Base-by-base conservation (phyloP, 495 filamentous ascomycete genomes). In the Glonium stellatum region DNA sequence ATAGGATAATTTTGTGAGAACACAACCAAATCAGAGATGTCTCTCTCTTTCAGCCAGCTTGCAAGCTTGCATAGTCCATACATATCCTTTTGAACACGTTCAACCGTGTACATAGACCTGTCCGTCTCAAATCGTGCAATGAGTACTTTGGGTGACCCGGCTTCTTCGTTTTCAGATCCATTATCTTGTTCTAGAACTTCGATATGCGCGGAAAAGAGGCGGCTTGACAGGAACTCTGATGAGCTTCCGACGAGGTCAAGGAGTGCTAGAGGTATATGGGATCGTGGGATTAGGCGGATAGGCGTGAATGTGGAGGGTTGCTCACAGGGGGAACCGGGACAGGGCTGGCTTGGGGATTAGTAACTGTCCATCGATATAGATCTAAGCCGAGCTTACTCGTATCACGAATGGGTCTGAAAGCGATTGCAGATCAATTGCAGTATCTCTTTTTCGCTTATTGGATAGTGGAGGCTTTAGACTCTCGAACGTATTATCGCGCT, bases 11-110 rank as follows among this genome's bases (percentile, higher is more conserved):
- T 12, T 12, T 35, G 51, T 1, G 27, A 34, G 11, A 58, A 59
- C 27, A 75, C 51, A 71, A 69, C 53, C 21, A 63, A 34, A 9
- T 67, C 41, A n/a, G 55, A 42, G 9, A 78, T 50, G 8, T 64
- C 59, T 57, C 78, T 71, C 31, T 83, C 62, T 59, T 80, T 79
- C 15, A 91, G 81, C 82, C 83, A 87, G 2, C 75, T 68, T 0
- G 79, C 85, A 52, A 96, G 75, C 62, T 83, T 86, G 65, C 83
- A 90, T 9, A 93, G 65, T 13, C 83, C 82, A 70, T 88, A 95
- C 11, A 90, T 75, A 0, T 82, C 81, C 48, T 71, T 67, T 51
- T 78, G 78, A 27, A 88, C 85, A n/a, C 81, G 74, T 72, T 96
- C 91, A 35, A 95, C 70, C 13, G 83, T 86, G 70, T 86, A 92